These are phyloP conservation scores for Volutella citrinella DNA, from an alignment of 2,329 filamentous ascomycete species.

Conservation along the genomic window DNA sequence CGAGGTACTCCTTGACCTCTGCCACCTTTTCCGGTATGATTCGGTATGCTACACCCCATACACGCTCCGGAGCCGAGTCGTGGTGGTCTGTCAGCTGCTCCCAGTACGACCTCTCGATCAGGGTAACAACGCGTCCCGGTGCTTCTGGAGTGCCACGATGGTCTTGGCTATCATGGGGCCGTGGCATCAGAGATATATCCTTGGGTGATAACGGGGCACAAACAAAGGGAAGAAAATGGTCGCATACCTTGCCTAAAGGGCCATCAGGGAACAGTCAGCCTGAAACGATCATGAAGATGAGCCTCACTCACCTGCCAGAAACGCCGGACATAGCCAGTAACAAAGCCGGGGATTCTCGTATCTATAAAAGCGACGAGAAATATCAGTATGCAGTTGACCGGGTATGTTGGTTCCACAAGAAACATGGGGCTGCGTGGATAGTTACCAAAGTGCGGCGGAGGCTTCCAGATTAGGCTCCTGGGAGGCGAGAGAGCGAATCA, in stretches of 20 bases:
- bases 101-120: slow-evolving; percentile 85
- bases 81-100: slow-evolving; percentile 69
- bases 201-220: no score
- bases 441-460: slow-evolving; percentile 89
- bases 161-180: slow-evolving; percentile 78
- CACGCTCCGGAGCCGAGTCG: slow-evolving; percentile 57
- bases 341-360: slow-evolving; percentile 80
- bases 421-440: no score
- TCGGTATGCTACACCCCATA: slow-evolving; percentile 94
- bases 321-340: slow-evolving; percentile 87
- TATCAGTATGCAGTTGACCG: no score
- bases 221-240: no score
- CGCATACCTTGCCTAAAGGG: no score
- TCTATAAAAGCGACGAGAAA: slow-evolving; percentile 54
- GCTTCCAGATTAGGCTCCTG: slow-evolving; percentile 95
- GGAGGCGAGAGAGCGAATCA: background rate
- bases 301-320: slow-evolving; percentile 85
- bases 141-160: slow-evolving; percentile 86
- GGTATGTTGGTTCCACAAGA: no score
- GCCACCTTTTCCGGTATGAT: slow-evolving; percentile 69
- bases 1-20: slow-evolving; percentile 84
- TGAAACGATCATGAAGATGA: background rate
- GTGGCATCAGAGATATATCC: no score
- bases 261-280: no score
- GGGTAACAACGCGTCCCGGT: slow-evolving; percentile 87